Evolutionary conservation across 345 rosid species (phyloP).

Genomic region (Eutrema japonicum): DNA sequence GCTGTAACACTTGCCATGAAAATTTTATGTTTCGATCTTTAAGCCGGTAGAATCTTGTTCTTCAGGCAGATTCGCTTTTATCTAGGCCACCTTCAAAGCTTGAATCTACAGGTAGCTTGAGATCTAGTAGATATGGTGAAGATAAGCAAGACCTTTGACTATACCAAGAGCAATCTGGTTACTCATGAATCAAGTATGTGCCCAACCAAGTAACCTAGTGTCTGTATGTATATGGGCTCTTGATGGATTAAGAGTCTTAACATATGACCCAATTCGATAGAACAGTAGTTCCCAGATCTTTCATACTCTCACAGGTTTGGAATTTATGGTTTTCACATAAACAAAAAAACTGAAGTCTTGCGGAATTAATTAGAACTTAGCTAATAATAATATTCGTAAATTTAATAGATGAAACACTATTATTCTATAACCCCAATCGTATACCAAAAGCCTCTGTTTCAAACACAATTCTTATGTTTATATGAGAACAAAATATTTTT

Average conservation of each 20-base stretch:
- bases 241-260: neutral
- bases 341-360: neutral
- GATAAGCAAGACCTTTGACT: slow-evolving; percentile 1
- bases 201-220: neutral
- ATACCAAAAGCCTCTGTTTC: too few species aligned
- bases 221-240: neutral
- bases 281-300: neutral
- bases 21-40: neutral
- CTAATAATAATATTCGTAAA: too few species aligned
- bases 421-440: too few species aligned
- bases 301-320: neutral
- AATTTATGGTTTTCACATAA: neutral
- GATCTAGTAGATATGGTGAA: neutral
- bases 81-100: slow-evolving; percentile 7
- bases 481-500: too few species aligned
- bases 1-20: slow-evolving; percentile 31
- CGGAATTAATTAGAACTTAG: neutral
- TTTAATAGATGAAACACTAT: too few species aligned
- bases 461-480: too few species aligned
- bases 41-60: neutral
- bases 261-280: neutral
- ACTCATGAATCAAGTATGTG: slow-evolving; percentile 1
- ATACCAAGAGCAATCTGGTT: slow-evolving; percentile 3
- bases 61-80: neutral
- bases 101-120: neutral